Evolutionary conservation across 1,139 yeast genomes (phyloP), one percentile per base, ranked within the genome.

Genomic region (Taiozyma sp.): DNA sequence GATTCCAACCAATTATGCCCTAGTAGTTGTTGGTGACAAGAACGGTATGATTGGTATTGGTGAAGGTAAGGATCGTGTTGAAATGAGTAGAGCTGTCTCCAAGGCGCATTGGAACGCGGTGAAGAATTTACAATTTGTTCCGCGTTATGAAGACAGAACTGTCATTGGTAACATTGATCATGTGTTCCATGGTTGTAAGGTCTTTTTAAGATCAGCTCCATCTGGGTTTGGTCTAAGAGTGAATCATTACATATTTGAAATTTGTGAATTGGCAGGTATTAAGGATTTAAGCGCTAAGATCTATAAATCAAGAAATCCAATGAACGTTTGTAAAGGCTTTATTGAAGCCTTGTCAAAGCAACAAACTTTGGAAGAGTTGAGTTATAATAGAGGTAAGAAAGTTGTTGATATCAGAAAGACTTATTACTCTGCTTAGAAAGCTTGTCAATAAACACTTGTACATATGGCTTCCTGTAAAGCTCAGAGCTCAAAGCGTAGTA

Each of bases 61-160:
- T 51, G 96, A 91, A 69, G 99, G 99, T 54, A 89, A 89, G 65
- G 92, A 93, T 53, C 77, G 91, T 61, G 85, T 82, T 55, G 91
- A 88, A 55, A 81, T 87, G 71, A 74, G 87, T 52, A 79, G 80
- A 50, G 97, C 99, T 2, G 79, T 87, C 39, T 75, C 82, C 45
- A 89, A 90, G 65, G 97, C 98, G 9, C 92, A 86, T 68, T 89
- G 97, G 96, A 86, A 87, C 64, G 98, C 98, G 4, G 87, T 92
- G 51, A 89, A 90, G 71, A 90, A 90, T 69, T 75, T 95, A 67
- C 79, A 80, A 38, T 83, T 85, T 57, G 81, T 95, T 50, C 96
- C 96, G 50, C 80, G 97, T 59, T 86, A 87, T 66, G 97, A 93
- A 70, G 80, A 90, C 63, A 81, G 99, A 73, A 93, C 99, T 36